Percentiles rank a stretch among this genome's conserved stretches.
phyloP scores from a whole-genome alignment of 345 rosid genomes.

The Syzygium aqueum region DNA sequence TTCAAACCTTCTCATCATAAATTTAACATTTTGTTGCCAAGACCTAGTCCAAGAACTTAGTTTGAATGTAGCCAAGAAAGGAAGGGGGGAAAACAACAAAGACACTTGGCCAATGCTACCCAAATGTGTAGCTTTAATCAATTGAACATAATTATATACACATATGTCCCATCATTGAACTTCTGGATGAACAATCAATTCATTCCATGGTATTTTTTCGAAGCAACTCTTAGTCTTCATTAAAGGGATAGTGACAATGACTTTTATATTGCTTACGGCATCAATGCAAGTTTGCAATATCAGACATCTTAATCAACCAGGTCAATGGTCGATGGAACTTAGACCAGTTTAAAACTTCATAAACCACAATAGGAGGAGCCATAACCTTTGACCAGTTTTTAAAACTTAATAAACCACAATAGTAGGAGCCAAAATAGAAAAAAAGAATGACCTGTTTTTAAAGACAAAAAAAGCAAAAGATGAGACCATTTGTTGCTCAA shows the following conservation, averaged over 20 bases:
- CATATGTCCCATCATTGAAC: not conserved
- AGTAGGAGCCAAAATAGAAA: not conserved
- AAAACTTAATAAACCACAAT: not conserved
- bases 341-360: not conserved
- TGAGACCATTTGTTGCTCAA: not conserved
- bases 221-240: not conserved
- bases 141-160: not conserved
- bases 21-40: not conserved
- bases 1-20: not conserved
- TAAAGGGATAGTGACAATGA: not conserved
- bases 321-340: not conserved
- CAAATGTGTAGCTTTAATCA: not conserved
- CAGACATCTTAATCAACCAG: not conserved
- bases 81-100: not conserved
- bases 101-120: not conserved
- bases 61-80: not conserved
- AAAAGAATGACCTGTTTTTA: not conserved
- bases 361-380: not conserved
- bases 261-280: not conserved
- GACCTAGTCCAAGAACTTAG: not conserved
- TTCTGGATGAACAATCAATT: not conserved
- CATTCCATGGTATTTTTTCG: not conserved
- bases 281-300: not conserved
- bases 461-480: not conserved
- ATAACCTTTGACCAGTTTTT: not conserved